Base-by-base conservation (phyloP, 495 filamentous ascomycete genomes). In the Trichodelitschia bisporula region DNA sequence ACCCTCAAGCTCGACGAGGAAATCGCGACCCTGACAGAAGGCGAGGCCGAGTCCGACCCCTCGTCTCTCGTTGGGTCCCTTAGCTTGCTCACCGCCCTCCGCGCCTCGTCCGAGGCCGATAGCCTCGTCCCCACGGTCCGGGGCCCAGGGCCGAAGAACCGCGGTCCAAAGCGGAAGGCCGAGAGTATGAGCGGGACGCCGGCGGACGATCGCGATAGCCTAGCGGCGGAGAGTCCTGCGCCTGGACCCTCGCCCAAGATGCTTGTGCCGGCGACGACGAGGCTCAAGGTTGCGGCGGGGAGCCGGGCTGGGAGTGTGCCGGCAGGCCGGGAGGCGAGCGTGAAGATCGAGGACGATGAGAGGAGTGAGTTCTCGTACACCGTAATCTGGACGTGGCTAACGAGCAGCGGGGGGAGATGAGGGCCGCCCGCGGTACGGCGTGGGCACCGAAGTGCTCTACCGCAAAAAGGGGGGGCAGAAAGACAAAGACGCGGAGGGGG, bases 391-490 rank as follows among this genome's bases (percentile, higher is more conserved):
- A n/a, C 21, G 21, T n/a, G 6, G n/a, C 21, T 6, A 24, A 24
- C 6, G 21, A n/a, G 3, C 28, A 3, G 11, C 2, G 16, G 16
- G 11, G n/a, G 12, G 2, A 12, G n/a, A 4, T n/a, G 36, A 41
- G 26, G 30, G 15, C 29, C 29, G 11, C 14, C 35, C 17, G 18
- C 36, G 58, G 12, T 68, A 84, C 20, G 52, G 56, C 26, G 61
- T 79, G 24, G 69, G 71, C 24, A 72, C 78, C 31, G 73, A 89
- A 43, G 82, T 92, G 10, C 77, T 82, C 15, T 90, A 82, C 58
- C 77, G 70, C 37, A 62, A 64, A 43, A 66, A 64, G 35, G n/a
- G n/a, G n/a, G n/a, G n/a, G n/a, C n/a, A n/a, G n/a, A n/a, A n/a
- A n/a, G 58, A 73, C 24, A 86, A 82, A 44, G 64, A 72, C 14